A percentile compares a stretch with the other conserved stretches of the same genome.
phyloP scores from a whole-genome alignment of 352 stramenopile genomes.

The Pythium diclinum region DNA sequence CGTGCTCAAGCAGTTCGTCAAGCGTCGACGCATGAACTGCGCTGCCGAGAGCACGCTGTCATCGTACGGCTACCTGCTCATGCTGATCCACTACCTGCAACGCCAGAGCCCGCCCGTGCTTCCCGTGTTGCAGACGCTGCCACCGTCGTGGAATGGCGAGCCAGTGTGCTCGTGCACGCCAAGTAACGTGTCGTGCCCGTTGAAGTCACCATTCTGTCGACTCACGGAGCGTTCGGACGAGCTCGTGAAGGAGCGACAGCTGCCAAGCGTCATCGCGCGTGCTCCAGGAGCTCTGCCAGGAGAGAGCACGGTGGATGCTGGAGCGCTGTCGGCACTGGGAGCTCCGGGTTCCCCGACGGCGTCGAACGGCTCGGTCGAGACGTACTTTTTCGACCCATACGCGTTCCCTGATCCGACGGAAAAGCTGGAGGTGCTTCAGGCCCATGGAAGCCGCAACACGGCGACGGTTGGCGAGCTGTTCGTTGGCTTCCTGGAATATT shows the following conservation, averaged over 20 bases:
- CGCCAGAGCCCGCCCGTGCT: slow-evolving; percentile 62
- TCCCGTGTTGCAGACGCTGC: slow-evolving; percentile 68
- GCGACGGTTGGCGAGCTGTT: slow-evolving; percentile 62
- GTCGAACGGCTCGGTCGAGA: slow-evolving; percentile 44
- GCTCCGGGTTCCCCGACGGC: neutral
- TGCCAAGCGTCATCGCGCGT: slow-evolving; percentile 54
- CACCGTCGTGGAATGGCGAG: slow-evolving; percentile 48
- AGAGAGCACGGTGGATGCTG: slow-evolving; percentile 12
- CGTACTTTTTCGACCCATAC: slow-evolving; percentile 84
- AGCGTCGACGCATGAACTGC: slow-evolving; percentile 81
- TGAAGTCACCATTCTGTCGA: slow-evolving; percentile 32
- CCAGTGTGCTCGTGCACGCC: slow-evolving; percentile 31
- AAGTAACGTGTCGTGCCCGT: slow-evolving; percentile 17
- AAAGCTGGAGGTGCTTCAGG: slow-evolving; percentile 39
- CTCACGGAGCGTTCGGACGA: slow-evolving; percentile 38
- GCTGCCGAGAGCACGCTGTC: slow-evolving; percentile 76
- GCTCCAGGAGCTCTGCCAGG: slow-evolving; percentile 35
- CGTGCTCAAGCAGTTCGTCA: slow-evolving; percentile 81
- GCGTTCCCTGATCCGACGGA: slow-evolving; percentile 45
- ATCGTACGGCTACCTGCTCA: slow-evolving; percentile 82
- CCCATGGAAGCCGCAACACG: slow-evolving; percentile 47
- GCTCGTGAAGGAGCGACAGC: slow-evolving; percentile 22
- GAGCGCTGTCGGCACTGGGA: neutral
- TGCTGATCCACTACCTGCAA: slow-evolving; percentile 85
- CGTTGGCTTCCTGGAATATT: slow-evolving; percentile 76